Percentiles rank a stretch among this genome's conserved stretches.
Evolutionary conservation across 176 grass and related monocot genomes (phyloP).

Genomic region (Tillandsia leiboldiana): DNA sequence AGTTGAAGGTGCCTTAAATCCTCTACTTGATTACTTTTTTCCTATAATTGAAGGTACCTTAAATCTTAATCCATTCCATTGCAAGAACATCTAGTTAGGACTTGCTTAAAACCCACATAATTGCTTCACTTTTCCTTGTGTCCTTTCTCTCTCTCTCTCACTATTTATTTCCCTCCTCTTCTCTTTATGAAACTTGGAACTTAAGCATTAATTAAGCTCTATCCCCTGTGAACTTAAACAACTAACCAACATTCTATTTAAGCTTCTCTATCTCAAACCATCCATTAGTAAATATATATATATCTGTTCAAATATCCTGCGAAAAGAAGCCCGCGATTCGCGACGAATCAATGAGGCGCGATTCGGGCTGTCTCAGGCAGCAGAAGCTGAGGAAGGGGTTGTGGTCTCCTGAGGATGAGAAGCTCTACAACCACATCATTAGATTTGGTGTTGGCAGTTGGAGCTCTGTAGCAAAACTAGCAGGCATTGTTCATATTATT

Average conservation of each 20-base stretch:
- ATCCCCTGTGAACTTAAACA: too few species aligned
- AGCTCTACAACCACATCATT: slow-evolving; percentile 91
- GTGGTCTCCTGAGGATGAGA: slow-evolving; percentile 90
- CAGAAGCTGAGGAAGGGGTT: slow-evolving; percentile 82
- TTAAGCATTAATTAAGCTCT: not conserved
- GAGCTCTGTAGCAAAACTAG: slow-evolving; percentile 80
- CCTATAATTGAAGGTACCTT: slow-evolving; percentile 43
- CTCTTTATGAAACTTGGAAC: not conserved
- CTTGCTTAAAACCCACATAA: slow-evolving; percentile 74
- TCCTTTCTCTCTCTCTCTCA: too few species aligned
- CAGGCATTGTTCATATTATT: slow-evolving; percentile 30
- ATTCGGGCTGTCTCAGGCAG: slow-evolving; percentile 34
- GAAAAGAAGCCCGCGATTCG: too few species aligned
- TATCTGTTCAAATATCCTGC: too few species aligned
- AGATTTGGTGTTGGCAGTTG: slow-evolving; percentile 75
- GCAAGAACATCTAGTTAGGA: slow-evolving; percentile 11
- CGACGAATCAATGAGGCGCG: slow-evolving; percentile 41
- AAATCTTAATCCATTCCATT: slow-evolving; percentile 53
- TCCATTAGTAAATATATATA: not conserved
- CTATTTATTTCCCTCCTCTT: not conserved
- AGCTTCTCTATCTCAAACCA: not conserved
- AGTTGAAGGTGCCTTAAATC: slow-evolving; percentile 46
- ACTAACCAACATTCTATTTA: too few species aligned
- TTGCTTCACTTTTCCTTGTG: slow-evolving; percentile 20
- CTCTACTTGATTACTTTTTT: slow-evolving; percentile 4